Base-by-base conservation (phyloP, 495 filamentous ascomycete species). In the Durotheca rogersii region DNA sequence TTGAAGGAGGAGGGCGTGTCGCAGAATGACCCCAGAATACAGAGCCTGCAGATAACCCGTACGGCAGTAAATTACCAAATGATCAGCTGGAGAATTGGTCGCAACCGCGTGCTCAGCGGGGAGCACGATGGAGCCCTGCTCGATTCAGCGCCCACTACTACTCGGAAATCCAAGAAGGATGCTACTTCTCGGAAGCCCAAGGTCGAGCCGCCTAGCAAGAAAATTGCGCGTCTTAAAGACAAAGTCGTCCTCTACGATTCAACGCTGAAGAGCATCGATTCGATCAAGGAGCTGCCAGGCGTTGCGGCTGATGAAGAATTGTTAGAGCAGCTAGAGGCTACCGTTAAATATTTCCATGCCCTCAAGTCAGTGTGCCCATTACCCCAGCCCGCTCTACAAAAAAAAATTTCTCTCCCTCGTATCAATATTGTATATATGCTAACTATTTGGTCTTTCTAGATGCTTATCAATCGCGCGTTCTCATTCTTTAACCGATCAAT, bases 51-150 rank as follows among this genome's bases (percentile, higher is more conserved):
- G 41, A 87, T 97, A 49, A 95, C 90, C 4, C 84, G 87, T 15
- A 95, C 94, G 0, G 88, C 90, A 1, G 88, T 96, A 19, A 94
- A 94, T 66, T 97, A 92, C 64, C 85, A 84, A 54, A 79, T 96
- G 66, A 83, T 99, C 36, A 89, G 88, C 61, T 97, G 92, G 94
- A 80, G 93, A 60, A 85, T 96, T 51, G 94, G 90, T 27, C 84
- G 94, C 32, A 97, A 99, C 64, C 79, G 93, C 40, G 85, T 94
- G 0, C 73, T 99, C 23, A 86, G 88, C 46, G 90, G 90, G 25
- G 74, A 81, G 29, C 75, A 85, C 45, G 89, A 96, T 56, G 90
- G 89, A 4, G 76, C 86, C 7, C 61, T 74, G 2, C 72, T 88
- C 31, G 76, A 84, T 18, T 69, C 77, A 10, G 76, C 64, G 1